Evolutionary conservation across 352 stramenopile genomes (phyloP).

Genomic region (Pythium brassicae): DNA sequence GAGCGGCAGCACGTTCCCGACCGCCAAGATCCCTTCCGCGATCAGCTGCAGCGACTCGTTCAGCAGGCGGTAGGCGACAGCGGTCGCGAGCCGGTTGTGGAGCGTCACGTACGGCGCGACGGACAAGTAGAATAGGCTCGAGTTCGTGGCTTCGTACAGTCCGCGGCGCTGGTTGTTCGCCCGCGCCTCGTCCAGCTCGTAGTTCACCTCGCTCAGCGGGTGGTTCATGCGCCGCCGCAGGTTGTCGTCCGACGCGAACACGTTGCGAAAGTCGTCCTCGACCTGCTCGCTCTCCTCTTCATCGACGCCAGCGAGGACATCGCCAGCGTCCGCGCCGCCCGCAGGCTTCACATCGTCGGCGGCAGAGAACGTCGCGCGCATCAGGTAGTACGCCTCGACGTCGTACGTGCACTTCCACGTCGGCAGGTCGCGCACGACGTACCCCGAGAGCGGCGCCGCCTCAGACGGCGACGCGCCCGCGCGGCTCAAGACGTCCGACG

Average conservation of each 20-base stretch:
- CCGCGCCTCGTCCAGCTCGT: conserved; percentile 78
- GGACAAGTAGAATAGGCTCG: conserved; percentile 78
- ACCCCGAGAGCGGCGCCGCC: conserved; percentile 57
- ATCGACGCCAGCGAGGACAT: conserved; percentile 28
- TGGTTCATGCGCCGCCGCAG: conserved; percentile 48
- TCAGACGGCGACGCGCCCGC: conserved; percentile 22
- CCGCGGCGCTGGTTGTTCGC: conserved; percentile 68
- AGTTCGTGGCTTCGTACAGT: conserved; percentile 82
- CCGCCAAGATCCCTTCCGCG: conserved; percentile 78
- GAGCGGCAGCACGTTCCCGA: conserved; percentile 76
- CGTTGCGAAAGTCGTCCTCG: conserved; percentile 76
- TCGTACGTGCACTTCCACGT: conserved; percentile 88
- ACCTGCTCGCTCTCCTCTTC: conserved; percentile 69
- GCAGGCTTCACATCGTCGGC: conserved; percentile 37
- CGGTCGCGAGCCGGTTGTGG: conserved; percentile 78
- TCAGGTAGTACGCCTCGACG: conserved; percentile 84
- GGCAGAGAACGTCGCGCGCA: conserved; percentile 76
- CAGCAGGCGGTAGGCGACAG: conserved; percentile 80
- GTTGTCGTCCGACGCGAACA: conserved; percentile 54
- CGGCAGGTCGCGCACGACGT: conserved; percentile 79
- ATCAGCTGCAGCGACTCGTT: conserved; percentile 82
- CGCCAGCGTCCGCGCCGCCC: conserved; percentile 6
- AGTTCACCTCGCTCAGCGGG: conserved; percentile 63
- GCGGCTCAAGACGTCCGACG: conserved; percentile 26
- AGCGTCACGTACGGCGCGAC: conserved; percentile 81